Conservation (phyloP, 805 yeast species). For the Starmera caribaea region DNA sequence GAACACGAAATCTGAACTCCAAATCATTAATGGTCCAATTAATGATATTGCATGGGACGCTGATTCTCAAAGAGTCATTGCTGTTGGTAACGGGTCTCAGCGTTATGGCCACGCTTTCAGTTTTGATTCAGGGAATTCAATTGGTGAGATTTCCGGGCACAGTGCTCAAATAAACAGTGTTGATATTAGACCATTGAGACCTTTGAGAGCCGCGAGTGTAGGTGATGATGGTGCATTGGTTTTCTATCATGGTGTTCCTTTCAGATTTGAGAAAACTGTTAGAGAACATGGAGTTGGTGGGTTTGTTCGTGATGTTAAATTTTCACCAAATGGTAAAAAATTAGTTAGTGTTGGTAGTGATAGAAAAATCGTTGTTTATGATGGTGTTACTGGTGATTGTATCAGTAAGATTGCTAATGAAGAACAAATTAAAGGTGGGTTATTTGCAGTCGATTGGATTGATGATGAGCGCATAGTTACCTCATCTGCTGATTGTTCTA, state of each 20-base stretch:
- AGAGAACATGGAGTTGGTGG: slow-evolving; percentile 62
- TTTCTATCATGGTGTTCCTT: slow-evolving; percentile 88
- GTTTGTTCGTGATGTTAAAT: slow-evolving; percentile 72
- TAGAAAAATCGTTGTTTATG: slow-evolving; percentile 65
- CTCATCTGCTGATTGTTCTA: slow-evolving; percentile 71
- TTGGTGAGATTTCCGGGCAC: slow-evolving; percentile 95
- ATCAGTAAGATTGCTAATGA: slow-evolving; percentile 35
- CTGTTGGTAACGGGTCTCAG: slow-evolving; percentile 92
- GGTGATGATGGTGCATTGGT: slow-evolving; percentile 83
- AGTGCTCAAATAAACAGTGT: slow-evolving; percentile 77
- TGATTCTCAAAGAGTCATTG: slow-evolving; percentile 76
- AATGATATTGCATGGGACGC: slow-evolving; percentile 88
- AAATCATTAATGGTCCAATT: slow-evolving; percentile 70
- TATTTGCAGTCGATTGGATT: slow-evolving; percentile 70
- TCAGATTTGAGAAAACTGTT: slow-evolving; percentile 67
- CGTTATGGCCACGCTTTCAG: slow-evolving; percentile 88
- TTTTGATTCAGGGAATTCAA: slow-evolving; percentile 92
- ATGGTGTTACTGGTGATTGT: slow-evolving; percentile 80
- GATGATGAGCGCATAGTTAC: slow-evolving; percentile 58
- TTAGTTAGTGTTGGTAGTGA: slow-evolving; percentile 66
- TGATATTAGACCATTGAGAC: slow-evolving; percentile 70
- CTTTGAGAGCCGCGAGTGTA: slow-evolving; percentile 88
- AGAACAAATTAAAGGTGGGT: slow-evolving; percentile 48
- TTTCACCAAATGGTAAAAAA: slow-evolving; percentile 70
- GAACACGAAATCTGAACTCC: slow-evolving; percentile 68